Base-by-base conservation (phyloP, 345 rosid species). In the Hibiscus syriacus region DNA sequence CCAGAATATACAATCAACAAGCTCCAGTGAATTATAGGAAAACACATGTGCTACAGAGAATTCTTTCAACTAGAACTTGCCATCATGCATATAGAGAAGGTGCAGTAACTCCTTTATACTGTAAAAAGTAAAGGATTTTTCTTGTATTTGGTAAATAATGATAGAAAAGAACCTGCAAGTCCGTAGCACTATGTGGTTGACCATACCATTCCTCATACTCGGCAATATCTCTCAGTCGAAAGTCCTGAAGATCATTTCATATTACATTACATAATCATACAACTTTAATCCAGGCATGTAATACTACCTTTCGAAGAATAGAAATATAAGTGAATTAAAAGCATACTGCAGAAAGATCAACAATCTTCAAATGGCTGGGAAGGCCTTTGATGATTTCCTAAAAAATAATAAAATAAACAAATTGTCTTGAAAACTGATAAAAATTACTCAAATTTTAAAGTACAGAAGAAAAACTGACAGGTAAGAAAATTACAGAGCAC, bases 171-270 rank as follows among this genome's bases (percentile, higher is more conserved):
- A 85, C 99, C 96, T 92, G 98, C 80, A 95, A 79, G 45, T 88
- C 86, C 29, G 87, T 82, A 59, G 99, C 99, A 55, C 73, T 80
- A 55, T 95, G 98, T 43, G 96, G 87, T 73, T 89, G 97, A 75
- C 97, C 98, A 85, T 95, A 95, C 98, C 99, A 95, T 77, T 92
- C 86, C 86, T 93, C 92, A 71, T 93, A 89, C 64, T 85, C 94
- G 36, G 90, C 77, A 68, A 86, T 72, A 76, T 89, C 77, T 32
- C 81, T 84, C 61, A 92, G 76, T 53, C 96, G 87, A 52, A 92
- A 90, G 81, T 87, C 96, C 92, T 88, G 48, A 54, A 72, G 69
- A 59, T 36, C 5, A 52, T 60, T 38, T 68, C n/a, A 60, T 2
- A 27, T 68, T 10, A 46, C 38, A 12, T 38, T 48, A 56, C 10